Evolutionary conservation across 1,284 basidiomycete species (phyloP).

Genomic region (Phaffia rhodozyma): DNA sequence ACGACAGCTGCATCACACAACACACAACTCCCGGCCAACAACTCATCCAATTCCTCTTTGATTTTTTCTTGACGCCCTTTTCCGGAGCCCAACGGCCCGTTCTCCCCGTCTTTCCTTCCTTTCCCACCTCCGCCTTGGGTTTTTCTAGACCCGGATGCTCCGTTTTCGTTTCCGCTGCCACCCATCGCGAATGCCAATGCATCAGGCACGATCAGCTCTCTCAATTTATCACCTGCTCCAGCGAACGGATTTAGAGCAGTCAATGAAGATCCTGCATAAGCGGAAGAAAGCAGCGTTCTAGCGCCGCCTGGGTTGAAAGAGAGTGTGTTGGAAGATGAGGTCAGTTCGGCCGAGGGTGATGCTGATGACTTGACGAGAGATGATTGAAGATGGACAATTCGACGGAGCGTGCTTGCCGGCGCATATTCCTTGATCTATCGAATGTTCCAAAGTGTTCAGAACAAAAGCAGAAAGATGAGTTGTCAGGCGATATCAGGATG

Average conservation of each 20-base stretch:
- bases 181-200: conserved; percentile 63
- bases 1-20: conserved; percentile 74
- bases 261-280: conserved; percentile 35
- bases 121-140: conserved; percentile 40
- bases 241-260: conserved; percentile 54
- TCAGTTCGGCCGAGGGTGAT: conserved; percentile 8
- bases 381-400: conserved; percentile 41
- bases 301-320: neutral
- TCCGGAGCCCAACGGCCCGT: conserved; percentile 20
- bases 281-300: conserved; percentile 1
- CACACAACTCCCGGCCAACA: conserved; percentile 76
- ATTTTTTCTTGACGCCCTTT: conserved; percentile 42
- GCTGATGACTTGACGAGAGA: conserved; percentile 32
- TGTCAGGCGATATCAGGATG: neutral
- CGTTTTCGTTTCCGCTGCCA: conserved; percentile 41
- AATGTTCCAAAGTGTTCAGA: conserved; percentile 10
- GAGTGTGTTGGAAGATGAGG: neutral
- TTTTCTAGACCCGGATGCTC: conserved; percentile 34
- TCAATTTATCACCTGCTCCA: conserved; percentile 73
- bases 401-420: conserved; percentile 62
- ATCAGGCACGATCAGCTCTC: conserved; percentile 84
- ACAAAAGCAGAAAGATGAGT: neutral
- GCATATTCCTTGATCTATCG: conserved; percentile 76
- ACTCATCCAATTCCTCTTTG: conserved; percentile 68
- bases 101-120: conserved; percentile 45